phyloP scores from a whole-genome alignment of 2,329 filamentous ascomycete genomes.

The Claviceps digitariae region DNA sequence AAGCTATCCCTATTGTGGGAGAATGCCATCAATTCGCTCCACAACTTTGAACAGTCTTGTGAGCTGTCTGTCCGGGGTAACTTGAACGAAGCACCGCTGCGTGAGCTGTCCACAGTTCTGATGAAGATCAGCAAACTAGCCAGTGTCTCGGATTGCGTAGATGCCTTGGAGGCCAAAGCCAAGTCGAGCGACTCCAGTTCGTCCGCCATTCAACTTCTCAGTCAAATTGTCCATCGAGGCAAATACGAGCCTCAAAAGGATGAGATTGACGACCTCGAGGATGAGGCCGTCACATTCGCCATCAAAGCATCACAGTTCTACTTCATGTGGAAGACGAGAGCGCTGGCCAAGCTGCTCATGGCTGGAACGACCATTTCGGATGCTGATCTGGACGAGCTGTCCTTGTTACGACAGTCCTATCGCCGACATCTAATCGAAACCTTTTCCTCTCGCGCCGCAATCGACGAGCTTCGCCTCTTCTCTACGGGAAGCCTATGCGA shows the following conservation, averaged over 20 bases:
- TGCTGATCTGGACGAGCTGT: conserved; percentile 46
- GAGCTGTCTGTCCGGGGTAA: conserved; percentile 60
- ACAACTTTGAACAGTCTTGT: conserved; percentile 55
- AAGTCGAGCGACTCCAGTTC: conserved; percentile 32
- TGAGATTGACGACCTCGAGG: conserved; percentile 63
- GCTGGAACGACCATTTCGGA: conserved; percentile 42
- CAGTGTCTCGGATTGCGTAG: conserved; percentile 63
- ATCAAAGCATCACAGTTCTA: conserved; percentile 73
- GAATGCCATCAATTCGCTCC: conserved; percentile 59
- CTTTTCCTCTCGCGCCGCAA: conserved; percentile 51
- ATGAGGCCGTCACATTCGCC: conserved; percentile 61
- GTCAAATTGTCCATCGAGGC: conserved; percentile 61
- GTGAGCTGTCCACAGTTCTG: conserved; percentile 58
- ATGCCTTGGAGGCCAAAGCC: conserved; percentile 54
- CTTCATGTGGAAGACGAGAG: conserved; percentile 83
- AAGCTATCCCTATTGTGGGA: conserved; percentile 81
- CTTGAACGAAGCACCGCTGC: conserved; percentile 50
- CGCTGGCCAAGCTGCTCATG: conserved; percentile 40
- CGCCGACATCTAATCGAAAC: conserved; percentile 52
- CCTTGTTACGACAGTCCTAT: conserved; percentile 41
- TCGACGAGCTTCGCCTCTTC: conserved; percentile 66
- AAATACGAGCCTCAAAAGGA: conserved; percentile 54
- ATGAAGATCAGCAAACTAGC: conserved; percentile 71
- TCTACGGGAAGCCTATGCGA: conserved; percentile 71
- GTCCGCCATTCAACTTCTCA: conserved; percentile 53